Conservation (phyloP, 2,329 filamentous ascomycete genomes). For the Neopestalotiopsis rosae region DNA sequence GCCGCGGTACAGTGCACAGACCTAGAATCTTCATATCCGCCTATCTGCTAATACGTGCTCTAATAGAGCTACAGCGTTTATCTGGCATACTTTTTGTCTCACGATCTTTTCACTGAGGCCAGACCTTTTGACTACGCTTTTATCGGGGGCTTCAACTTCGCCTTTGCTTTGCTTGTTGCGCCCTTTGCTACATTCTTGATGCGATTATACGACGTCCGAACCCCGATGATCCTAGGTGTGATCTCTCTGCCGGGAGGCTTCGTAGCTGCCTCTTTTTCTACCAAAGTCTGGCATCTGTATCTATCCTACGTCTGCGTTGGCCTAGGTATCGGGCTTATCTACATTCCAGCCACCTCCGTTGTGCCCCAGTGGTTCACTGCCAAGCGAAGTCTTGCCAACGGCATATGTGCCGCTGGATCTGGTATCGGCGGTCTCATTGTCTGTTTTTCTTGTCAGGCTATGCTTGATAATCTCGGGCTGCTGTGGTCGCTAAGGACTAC, state of each 20-base stretch:
- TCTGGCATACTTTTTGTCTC: constrained; percentile 61
- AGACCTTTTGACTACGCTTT: constrained; percentile 62
- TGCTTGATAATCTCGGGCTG: constrained; percentile 61
- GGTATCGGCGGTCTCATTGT: constrained; percentile 61
- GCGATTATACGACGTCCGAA: constrained; percentile 39
- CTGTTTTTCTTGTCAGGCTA: constrained; percentile 49
- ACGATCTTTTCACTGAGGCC: constrained; percentile 54
- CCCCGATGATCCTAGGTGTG: constrained; percentile 33
- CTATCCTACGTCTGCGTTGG: constrained; percentile 63
- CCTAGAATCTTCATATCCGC: neutral
- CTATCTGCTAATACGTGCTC: neutral
- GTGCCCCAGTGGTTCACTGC: constrained; percentile 67
- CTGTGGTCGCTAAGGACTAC: constrained; percentile 57
- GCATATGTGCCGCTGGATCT: constrained; percentile 61
- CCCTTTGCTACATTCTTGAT: constrained; percentile 42
- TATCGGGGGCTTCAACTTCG: constrained; percentile 62
- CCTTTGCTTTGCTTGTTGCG: constrained; percentile 43
- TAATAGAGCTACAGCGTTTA: constrained; percentile 57
- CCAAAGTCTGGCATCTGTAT: neutral
- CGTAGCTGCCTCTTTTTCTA: neutral
- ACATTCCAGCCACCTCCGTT: constrained; percentile 60
- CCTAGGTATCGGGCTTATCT: constrained; percentile 65
- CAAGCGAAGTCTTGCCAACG: constrained; percentile 63
- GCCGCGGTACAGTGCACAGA: constrained; percentile 33
- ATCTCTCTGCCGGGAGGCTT: neutral